Evolutionary conservation across 208 protist species (phyloP).

Genomic region (Crithidia bombi): DNA sequence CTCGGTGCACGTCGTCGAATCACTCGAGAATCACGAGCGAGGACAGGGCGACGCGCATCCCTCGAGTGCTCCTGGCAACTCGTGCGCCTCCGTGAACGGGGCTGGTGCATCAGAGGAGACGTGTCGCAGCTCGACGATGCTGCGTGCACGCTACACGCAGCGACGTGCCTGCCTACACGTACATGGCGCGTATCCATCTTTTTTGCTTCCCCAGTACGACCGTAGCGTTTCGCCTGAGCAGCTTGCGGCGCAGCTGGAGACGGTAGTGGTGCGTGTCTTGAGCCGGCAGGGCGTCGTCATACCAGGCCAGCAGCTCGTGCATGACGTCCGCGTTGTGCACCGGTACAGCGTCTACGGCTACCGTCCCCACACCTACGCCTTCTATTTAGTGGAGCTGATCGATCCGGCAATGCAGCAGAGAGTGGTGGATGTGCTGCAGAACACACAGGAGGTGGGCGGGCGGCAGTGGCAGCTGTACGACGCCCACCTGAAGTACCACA

Average conservation of each 20-base stretch:
- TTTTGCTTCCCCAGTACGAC: slow-evolving; percentile 68
- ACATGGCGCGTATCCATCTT: slow-evolving; percentile 82
- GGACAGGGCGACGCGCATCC: too few relatives aligned
- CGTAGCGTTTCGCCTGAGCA: slow-evolving; percentile 51
- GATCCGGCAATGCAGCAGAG: slow-evolving; percentile 43
- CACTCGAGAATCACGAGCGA: too few relatives aligned
- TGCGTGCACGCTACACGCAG: slow-evolving; percentile 25
- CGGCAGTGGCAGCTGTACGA: slow-evolving; percentile 74
- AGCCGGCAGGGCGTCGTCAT: slow-evolving; percentile 15
- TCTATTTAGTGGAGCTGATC: slow-evolving; percentile 72
- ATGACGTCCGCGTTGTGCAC: slow-evolving; percentile 65
- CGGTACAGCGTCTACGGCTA: slow-evolving; percentile 82
- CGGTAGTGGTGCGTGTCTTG: slow-evolving; percentile 46
- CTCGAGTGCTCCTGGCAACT: too few relatives aligned
- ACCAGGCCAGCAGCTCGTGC: slow-evolving; percentile 55
- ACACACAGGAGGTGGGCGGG: slow-evolving; percentile 53
- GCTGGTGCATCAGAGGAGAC: slow-evolving; percentile 1
- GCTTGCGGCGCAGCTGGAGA: slow-evolving; percentile 83
- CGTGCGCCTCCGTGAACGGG: too few relatives aligned
- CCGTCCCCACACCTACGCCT: slow-evolving; percentile 41
- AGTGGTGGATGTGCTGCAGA: slow-evolving; percentile 55
- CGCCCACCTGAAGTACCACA: slow-evolving; percentile 59
- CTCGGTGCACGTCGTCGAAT: background rate
- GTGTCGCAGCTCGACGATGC: background rate
- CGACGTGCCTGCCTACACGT: slow-evolving; percentile 75